Percentiles rank a stretch among this genome's conserved stretches.
These are phyloP conservation scores for Schwanniomyces sp. DNA, from an alignment of 805 yeast species.

Conservation along the genomic window DNA sequence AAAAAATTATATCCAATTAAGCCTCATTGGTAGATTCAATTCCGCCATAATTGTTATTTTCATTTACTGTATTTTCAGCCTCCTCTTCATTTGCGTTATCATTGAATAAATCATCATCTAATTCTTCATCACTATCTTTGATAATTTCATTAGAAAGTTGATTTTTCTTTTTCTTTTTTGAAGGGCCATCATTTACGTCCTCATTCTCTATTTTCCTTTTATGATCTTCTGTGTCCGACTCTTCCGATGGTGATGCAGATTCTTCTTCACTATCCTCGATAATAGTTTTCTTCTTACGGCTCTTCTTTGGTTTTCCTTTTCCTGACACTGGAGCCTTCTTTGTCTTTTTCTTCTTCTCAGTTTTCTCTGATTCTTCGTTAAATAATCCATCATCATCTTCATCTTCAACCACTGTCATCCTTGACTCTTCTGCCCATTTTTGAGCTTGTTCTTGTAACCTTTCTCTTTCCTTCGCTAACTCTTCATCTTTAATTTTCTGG, in stretches of 20 bases:
- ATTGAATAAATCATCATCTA: slow-evolving; percentile 30
- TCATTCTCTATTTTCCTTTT: slow-evolving; percentile 21
- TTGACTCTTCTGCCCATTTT: slow-evolving; percentile 46
- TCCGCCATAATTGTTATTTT: neutral
- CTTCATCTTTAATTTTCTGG: slow-evolving; percentile 47
- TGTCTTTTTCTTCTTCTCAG: slow-evolving; percentile 19
- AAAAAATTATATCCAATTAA: neutral
- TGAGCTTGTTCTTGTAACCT: slow-evolving; percentile 52
- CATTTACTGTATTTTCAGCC: slow-evolving; percentile 6
- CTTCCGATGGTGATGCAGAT: slow-evolving; percentile 19
- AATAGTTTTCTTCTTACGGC: slow-evolving; percentile 27
- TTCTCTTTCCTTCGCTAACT: slow-evolving; percentile 45
- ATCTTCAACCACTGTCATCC: slow-evolving; percentile 36
- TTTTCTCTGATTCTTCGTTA: slow-evolving; percentile 50
- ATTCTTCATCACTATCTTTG: slow-evolving; percentile 51
- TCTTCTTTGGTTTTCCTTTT: slow-evolving; percentile 30
- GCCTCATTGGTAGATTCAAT: neutral
- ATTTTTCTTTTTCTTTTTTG: slow-evolving; percentile 27
- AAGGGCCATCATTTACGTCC: slow-evolving; percentile 4
- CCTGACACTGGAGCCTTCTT: slow-evolving; percentile 23
- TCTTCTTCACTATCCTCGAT: slow-evolving; percentile 35
- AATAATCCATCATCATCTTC: slow-evolving; percentile 32
- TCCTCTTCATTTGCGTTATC: slow-evolving; percentile 21
- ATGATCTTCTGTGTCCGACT: slow-evolving; percentile 20
- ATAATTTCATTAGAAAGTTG: slow-evolving; percentile 31